A percentile compares a stretch with the other conserved stretches of the same genome.
These are phyloP conservation scores for Pseudocercospora crystallina DNA, from an alignment of 2,329 filamentous ascomycete genomes.

Conservation along the genomic window DNA sequence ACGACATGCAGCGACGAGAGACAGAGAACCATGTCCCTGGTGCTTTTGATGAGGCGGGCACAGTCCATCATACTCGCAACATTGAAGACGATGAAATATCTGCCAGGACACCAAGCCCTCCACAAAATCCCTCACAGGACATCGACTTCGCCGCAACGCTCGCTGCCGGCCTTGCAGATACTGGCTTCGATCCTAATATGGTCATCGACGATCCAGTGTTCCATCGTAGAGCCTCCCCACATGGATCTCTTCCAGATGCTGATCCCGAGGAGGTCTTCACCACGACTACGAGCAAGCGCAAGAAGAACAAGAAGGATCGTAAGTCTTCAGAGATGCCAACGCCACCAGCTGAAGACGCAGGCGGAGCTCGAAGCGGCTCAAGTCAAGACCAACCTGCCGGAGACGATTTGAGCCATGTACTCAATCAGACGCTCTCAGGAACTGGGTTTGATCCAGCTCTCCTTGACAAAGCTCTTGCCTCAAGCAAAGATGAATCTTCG, in stretches of 20 bases:
- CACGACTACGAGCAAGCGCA: constrained; percentile 31
- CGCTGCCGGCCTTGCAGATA: constrained; percentile 47
- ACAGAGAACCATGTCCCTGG: no score
- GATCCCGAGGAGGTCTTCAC: constrained; percentile 33
- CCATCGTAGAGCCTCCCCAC: constrained; percentile 37
- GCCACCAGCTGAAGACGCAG: not conserved
- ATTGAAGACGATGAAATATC: no score
- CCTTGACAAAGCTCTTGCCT: constrained; percentile 37
- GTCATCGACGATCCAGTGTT: constrained; percentile 45
- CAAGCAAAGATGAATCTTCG: constrained; percentile 31
- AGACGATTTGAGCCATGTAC: constrained; percentile 37
- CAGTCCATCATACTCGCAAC: no score
- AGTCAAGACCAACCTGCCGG: constrained; percentile 5
- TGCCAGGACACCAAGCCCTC: not conserved
- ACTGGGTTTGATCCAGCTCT: constrained; percentile 36
- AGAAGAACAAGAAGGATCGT: constrained; percentile 37
- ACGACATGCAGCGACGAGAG: no score
- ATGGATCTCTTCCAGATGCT: constrained; percentile 32
- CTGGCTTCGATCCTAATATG: constrained; percentile 47
- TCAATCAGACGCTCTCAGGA: constrained; percentile 37
- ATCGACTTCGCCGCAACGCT: constrained; percentile 51
- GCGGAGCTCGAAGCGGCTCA: not conserved
- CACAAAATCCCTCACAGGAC: constrained; percentile 29
- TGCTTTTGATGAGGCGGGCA: no score
- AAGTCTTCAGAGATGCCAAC: constrained; percentile 6